These are phyloP conservation scores for Starmerella geochares DNA, from an alignment of 805 yeast genomes.

Conservation along the genomic window DNA sequence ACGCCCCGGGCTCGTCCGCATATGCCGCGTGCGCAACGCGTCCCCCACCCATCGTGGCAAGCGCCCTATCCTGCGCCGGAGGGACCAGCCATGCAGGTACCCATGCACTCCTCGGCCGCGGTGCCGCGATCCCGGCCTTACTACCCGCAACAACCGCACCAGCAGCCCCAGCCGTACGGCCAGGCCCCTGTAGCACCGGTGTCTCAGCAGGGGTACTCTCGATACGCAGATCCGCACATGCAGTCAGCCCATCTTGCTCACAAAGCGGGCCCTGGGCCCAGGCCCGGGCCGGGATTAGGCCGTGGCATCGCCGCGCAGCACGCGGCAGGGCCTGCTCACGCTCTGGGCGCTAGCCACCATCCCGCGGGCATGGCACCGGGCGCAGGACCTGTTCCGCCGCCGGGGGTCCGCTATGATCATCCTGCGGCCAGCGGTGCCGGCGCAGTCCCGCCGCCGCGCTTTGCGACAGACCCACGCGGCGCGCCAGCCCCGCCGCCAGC, in stretches of 20 bases:
- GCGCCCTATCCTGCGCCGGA: constrained; percentile 2
- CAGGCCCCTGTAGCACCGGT: neutral
- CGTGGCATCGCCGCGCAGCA: neutral
- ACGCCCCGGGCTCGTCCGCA: neutral
- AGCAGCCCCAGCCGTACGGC: constrained; percentile 3
- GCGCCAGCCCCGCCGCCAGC: neutral
- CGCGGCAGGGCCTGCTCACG: neutral
- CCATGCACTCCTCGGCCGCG: neutral
- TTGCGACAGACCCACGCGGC: neutral
- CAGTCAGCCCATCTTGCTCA: neutral
- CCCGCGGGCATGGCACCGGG: neutral
- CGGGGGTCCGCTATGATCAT: neutral
- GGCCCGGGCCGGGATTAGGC: neutral
- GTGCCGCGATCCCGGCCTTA: neutral
- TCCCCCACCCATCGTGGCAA: constrained; percentile 8
- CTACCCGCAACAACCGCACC: neutral
- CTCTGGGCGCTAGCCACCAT: neutral
- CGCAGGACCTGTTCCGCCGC: neutral
- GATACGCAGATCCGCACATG: constrained; percentile 3
- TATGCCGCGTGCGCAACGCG: constrained; percentile 9
- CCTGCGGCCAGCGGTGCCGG: neutral
- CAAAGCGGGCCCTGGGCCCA: neutral
- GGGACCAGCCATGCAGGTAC: neutral
- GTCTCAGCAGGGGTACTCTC: neutral
- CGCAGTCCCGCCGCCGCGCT: neutral